A percentile compares a stretch with the other conserved stretches of the same genome.
These are phyloP conservation scores for Pichia terricola DNA, from an alignment of 1,139 yeast species.

Conservation along the genomic window DNA sequence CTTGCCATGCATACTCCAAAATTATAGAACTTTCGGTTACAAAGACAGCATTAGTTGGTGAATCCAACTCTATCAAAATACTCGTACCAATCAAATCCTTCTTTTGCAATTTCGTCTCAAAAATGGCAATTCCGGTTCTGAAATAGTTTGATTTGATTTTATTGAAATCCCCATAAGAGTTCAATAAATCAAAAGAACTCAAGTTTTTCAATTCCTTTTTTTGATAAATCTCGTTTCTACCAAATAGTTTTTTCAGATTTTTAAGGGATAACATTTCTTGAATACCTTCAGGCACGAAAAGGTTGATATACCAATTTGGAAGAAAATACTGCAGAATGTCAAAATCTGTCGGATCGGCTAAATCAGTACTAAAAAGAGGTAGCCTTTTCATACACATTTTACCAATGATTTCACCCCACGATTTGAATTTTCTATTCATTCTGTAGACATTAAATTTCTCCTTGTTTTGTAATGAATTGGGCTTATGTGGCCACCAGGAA, in stretches of 20 bases:
- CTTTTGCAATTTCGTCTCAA: constrained; percentile 4
- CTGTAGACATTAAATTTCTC: constrained; percentile 5
- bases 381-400: constrained; percentile 9
- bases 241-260: constrained; percentile 3
- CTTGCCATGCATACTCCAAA: constrained; percentile 11
- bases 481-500: constrained; percentile 9
- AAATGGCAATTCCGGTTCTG: constrained; percentile 7
- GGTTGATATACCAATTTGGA: constrained; percentile 9
- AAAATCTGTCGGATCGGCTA: neutral
- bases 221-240: constrained; percentile 2
- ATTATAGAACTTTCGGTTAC: constrained; percentile 6
- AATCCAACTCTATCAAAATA: constrained; percentile 11
- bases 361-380: constrained; percentile 3
- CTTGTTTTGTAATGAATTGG: neutral
- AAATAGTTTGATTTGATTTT: constrained; percentile 1
- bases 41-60: constrained; percentile 4
- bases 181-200: constrained; percentile 3
- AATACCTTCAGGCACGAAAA: constrained; percentile 11
- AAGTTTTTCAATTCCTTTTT: neutral
- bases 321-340: constrained; percentile 9
- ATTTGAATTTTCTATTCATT: constrained; percentile 2
- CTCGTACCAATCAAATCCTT: constrained; percentile 5
- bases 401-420: constrained; percentile 8
- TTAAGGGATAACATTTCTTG: constrained; percentile 4
- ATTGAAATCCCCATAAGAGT: constrained; percentile 3